Evolutionary conservation across 2,329 filamentous ascomycete species (phyloP).

Genomic region (Aspergillus oerlinghausenensis): DNA sequence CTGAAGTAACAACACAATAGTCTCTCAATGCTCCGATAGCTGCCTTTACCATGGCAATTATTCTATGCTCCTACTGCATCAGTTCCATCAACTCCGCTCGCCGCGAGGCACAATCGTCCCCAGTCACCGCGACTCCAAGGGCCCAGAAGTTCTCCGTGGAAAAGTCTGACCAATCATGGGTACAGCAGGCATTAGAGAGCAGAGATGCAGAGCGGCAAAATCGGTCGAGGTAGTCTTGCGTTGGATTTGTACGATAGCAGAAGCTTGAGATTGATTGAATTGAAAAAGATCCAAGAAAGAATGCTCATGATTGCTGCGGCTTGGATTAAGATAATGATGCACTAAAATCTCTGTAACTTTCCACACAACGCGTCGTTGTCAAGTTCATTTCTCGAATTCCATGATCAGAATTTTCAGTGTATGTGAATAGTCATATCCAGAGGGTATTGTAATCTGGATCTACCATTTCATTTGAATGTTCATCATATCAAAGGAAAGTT

Average conservation of each 20-base stretch:
- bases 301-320: too few species aligned
- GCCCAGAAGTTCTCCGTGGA: constrained; percentile 46
- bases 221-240: constrained; percentile 1
- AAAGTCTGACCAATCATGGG: constrained; percentile 23
- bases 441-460: constrained; percentile 25
- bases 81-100: constrained; percentile 64
- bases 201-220: constrained; percentile 13
- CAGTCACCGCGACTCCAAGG: constrained; percentile 13
- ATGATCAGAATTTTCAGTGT: constrained; percentile 40
- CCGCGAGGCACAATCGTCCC: constrained; percentile 54
- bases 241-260: not conserved
- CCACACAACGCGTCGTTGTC: not conserved
- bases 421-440: constrained; percentile 34
- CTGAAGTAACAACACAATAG: constrained; percentile 24
- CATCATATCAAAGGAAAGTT: constrained; percentile 28
- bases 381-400: constrained; percentile 13
- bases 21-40: constrained; percentile 57
- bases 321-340: not conserved
- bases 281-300: not conserved
- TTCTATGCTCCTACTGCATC: constrained; percentile 58
- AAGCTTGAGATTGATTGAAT: not conserved
- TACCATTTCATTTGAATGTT: constrained; percentile 30
- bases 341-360: not conserved
- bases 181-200: constrained; percentile 30
- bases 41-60: constrained; percentile 58